Conservation (phyloP, 768 basidiomycete genomes). For the Pleurotus ostreatus region DNA sequence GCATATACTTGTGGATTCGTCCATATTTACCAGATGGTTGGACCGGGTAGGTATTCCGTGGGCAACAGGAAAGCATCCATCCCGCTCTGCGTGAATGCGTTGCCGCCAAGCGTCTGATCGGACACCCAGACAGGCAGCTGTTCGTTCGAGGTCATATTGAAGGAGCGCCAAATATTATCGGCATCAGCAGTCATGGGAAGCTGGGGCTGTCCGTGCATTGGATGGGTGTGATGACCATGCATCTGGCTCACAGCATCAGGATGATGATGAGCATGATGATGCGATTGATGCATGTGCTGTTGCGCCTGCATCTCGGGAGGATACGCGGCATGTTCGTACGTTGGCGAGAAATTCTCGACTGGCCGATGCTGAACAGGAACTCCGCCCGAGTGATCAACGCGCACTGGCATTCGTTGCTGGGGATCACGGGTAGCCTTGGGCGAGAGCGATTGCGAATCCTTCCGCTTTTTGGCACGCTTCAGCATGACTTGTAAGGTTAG, state of each 20-base stretch:
- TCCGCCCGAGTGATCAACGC: slow-evolving; percentile 37
- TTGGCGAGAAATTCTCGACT: slow-evolving; percentile 52
- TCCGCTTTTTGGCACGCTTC: slow-evolving; percentile 68
- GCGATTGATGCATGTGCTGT: slow-evolving; percentile 9
- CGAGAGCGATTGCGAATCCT: slow-evolving; percentile 53
- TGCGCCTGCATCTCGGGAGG: slow-evolving; percentile 19
- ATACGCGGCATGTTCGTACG: slow-evolving; percentile 43
- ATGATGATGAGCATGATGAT: slow-evolving; percentile 2
- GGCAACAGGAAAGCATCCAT: slow-evolving; percentile 86
- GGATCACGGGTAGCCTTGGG: slow-evolving; percentile 53
- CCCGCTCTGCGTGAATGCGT: slow-evolving; percentile 72
- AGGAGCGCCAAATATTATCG: slow-evolving; percentile 73
- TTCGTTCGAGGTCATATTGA: slow-evolving; percentile 67
- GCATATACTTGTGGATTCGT: background rate
- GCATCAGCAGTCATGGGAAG: slow-evolving; percentile 32
- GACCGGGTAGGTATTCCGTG: slow-evolving; percentile 61
- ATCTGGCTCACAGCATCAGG: slow-evolving; percentile 19
- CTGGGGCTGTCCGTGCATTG: slow-evolving; percentile 23
- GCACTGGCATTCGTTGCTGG: slow-evolving; percentile 41
- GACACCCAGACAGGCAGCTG: slow-evolving; percentile 85
- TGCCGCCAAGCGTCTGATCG: slow-evolving; percentile 77
- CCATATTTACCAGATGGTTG: slow-evolving; percentile 66
- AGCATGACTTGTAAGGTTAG: slow-evolving; percentile 87
- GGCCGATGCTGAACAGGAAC: slow-evolving; percentile 30
- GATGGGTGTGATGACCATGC: slow-evolving; percentile 17